These are phyloP conservation scores for Pythium coloratum DNA, from an alignment of 352 stramenopile genomes.

Conservation along the genomic window DNA sequence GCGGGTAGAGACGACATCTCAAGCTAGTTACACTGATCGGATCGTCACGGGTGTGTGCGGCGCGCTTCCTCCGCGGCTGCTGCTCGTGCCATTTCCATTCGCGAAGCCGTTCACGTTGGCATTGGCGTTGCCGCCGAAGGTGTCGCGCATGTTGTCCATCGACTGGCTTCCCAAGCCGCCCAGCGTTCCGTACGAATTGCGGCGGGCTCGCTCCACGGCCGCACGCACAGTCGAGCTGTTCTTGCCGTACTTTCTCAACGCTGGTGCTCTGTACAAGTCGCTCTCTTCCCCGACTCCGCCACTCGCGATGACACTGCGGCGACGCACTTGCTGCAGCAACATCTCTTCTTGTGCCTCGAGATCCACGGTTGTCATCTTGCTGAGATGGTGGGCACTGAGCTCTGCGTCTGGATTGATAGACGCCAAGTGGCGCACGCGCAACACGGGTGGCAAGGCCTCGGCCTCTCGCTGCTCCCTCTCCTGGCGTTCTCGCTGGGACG, in stretches of 20 bases:
- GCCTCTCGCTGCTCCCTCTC: background rate
- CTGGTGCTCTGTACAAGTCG: slow-evolving; percentile 73
- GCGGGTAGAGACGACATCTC: no score
- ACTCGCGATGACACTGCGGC: slow-evolving; percentile 28
- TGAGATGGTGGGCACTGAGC: slow-evolving; percentile 16
- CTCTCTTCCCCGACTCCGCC: slow-evolving; percentile 46
- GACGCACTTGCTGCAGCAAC: slow-evolving; percentile 39
- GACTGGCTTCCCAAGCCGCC: slow-evolving; percentile 13
- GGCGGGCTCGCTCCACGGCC: slow-evolving; percentile 21
- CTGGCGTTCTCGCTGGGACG: background rate
- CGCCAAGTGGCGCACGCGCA: slow-evolving; percentile 1
- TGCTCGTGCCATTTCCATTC: slow-evolving; percentile 4
- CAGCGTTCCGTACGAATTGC: slow-evolving; percentile 18
- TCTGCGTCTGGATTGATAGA: slow-evolving; percentile 6
- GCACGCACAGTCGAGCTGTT: slow-evolving; percentile 21
- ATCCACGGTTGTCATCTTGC: slow-evolving; percentile 23
- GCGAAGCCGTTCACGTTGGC: background rate
- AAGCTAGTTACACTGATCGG: background rate
- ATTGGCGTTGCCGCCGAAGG: slow-evolving; percentile 2
- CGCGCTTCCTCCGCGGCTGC: slow-evolving; percentile 19
- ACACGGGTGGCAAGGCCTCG: background rate
- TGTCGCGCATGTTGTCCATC: slow-evolving; percentile 13
- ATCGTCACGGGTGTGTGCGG: slow-evolving; percentile 20
- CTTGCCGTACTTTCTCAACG: slow-evolving; percentile 44
- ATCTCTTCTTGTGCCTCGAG: slow-evolving; percentile 32